Percentiles rank a stretch among this genome's conserved stretches.
These are phyloP conservation scores for Debaryomyces tyrocola DNA, from an alignment of 805 yeast genomes.

Conservation along the genomic window DNA sequence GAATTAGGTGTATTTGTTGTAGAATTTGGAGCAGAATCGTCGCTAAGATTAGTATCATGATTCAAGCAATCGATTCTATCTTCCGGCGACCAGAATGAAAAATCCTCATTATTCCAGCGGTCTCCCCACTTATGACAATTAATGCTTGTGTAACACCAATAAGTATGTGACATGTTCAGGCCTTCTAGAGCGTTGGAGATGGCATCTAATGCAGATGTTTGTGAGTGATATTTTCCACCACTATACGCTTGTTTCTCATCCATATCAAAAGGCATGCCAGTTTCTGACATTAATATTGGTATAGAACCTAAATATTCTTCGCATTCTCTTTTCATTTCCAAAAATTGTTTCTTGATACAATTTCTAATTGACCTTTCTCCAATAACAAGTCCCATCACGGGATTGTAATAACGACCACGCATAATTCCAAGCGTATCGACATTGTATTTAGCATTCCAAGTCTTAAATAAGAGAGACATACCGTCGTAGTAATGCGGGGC, in stretches of 20 bases:
- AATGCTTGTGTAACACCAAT: slow-evolving; percentile 79
- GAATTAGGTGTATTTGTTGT: not conserved
- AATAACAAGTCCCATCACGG: slow-evolving; percentile 70
- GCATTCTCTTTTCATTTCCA: slow-evolving; percentile 67
- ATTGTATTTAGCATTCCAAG: slow-evolving; percentile 80
- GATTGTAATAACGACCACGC: slow-evolving; percentile 72
- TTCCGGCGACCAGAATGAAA: slow-evolving; percentile 79
- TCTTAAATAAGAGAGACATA: slow-evolving; percentile 84
- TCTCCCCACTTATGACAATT: slow-evolving; percentile 89
- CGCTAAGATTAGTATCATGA: slow-evolving; percentile 13
- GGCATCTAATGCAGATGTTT: slow-evolving; percentile 83
- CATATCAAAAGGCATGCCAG: slow-evolving; percentile 98
- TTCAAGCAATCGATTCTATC: slow-evolving; percentile 36
- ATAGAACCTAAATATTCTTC: slow-evolving; percentile 59
- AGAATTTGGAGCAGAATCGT: not conserved
- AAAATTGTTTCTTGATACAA: slow-evolving; percentile 66
- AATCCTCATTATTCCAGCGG: slow-evolving; percentile 90
- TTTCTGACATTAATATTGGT: slow-evolving; percentile 84
- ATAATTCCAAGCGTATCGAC: slow-evolving; percentile 89
- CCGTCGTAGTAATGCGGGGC: slow-evolving; percentile 96
- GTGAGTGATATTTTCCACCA: slow-evolving; percentile 68
- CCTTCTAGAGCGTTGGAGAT: slow-evolving; percentile 76
- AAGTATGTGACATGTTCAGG: slow-evolving; percentile 66
- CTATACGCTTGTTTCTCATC: slow-evolving; percentile 71
- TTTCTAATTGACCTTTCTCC: slow-evolving; percentile 81